phyloP scores from a whole-genome alignment of 23 red algal genomes.

The Gracilaria gracilis region DNA sequence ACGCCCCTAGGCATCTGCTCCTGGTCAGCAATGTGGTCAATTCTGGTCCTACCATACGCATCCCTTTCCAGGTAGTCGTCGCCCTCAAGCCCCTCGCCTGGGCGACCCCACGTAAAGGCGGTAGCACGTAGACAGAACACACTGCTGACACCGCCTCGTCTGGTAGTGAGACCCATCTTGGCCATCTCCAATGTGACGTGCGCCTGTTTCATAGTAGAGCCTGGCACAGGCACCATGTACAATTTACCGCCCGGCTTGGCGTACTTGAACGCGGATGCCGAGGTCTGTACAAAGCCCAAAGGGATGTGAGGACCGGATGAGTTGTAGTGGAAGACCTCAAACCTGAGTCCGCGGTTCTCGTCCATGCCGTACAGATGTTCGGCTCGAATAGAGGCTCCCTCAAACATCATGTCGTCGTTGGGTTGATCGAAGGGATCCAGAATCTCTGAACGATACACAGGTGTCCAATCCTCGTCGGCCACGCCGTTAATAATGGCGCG shows the following conservation, averaged over 20 bases:
- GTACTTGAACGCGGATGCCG: conserved; percentile 68
- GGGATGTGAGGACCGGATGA: conserved; percentile 62
- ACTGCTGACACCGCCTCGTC: conserved; percentile 58
- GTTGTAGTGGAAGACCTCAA: conserved; percentile 74
- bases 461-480: conserved; percentile 78
- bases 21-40: conserved; percentile 37
- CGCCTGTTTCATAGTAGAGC: conserved; percentile 54
- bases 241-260: conserved; percentile 72
- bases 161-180: conserved; percentile 65
- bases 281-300: conserved; percentile 75
- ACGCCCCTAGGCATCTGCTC: conserved; percentile 63
- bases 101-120: conserved; percentile 61
- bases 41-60: conserved; percentile 60
- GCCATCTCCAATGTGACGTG: conserved; percentile 73
- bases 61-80: conserved; percentile 74
- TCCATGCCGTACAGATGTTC: conserved; percentile 77
- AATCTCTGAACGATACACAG: conserved; percentile 75
- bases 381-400: conserved; percentile 67
- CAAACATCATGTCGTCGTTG: conserved; percentile 54
- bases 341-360: conserved; percentile 65
- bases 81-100: conserved; percentile 43
- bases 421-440: conserved; percentile 23
- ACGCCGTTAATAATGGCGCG: conserved; percentile 76
- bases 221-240: conserved; percentile 72
- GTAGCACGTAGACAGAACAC: conserved; percentile 64